Evolutionary conservation across 2,329 filamentous ascomycete species (phyloP).

Genomic region (Stagonosporopsis tanaceti): DNA sequence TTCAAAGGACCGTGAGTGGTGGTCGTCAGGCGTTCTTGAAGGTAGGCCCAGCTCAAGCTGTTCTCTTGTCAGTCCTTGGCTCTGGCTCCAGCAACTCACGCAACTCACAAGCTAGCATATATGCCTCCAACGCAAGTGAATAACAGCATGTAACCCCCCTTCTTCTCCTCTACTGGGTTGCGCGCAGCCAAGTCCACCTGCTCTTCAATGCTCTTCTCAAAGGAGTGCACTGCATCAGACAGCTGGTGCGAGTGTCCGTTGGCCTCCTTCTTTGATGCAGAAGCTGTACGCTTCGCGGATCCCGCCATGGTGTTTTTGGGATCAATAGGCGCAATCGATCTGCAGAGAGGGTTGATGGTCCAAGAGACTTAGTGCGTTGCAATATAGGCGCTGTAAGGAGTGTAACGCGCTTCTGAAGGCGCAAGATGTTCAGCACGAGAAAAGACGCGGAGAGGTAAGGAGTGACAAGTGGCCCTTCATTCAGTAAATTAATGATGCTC

Average conservation of each 20-base stretch:
- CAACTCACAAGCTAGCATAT: conserved; percentile 87
- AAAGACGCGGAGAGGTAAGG: conserved; percentile 3
- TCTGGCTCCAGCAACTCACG: background rate
- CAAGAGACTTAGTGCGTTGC: background rate
- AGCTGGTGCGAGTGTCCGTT: conserved; percentile 35
- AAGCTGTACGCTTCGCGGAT: conserved; percentile 38
- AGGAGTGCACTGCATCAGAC: conserved; percentile 36
- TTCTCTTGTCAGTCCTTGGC: conserved; percentile 12
- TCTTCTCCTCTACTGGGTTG: conserved; percentile 45
- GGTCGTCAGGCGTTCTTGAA: conserved; percentile 97
- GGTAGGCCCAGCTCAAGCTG: conserved; percentile 90
- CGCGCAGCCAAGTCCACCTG: conserved; percentile 43
- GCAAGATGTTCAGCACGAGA: conserved; percentile 4
- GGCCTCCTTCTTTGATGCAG: conserved; percentile 32
- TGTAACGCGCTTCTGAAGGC: conserved; percentile 4
- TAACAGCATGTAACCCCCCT: conserved; percentile 74
- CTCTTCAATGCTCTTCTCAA: conserved; percentile 43
- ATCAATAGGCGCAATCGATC: background rate
- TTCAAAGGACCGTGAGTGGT: conserved; percentile 76
- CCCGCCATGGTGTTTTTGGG: conserved; percentile 36
- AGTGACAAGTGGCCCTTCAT: conserved; percentile 12
- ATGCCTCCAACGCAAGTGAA: conserved; percentile 91
- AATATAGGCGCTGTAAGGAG: conserved; percentile 3
- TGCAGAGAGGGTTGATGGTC: background rate
- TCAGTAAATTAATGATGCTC: conserved; percentile 3